These are phyloP conservation scores for Calocybe gangraenosa DNA, from an alignment of 768 basidiomycete species.

Conservation along the genomic window DNA sequence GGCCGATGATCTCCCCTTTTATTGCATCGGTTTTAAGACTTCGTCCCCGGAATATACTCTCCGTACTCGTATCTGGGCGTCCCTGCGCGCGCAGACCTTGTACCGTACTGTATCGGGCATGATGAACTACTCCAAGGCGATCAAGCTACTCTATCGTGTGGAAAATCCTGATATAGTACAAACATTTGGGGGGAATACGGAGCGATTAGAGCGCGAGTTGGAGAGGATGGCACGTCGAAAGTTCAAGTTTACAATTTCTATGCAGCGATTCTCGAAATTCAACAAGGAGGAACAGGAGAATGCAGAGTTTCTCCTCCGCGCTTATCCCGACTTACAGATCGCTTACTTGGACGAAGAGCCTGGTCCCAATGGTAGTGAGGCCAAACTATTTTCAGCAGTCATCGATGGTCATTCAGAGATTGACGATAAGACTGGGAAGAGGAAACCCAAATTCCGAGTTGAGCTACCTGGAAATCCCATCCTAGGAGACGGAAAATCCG, in stretches of 20 bases:
- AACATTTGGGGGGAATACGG: conserved; percentile 93
- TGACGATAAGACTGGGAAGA: conserved; percentile 80
- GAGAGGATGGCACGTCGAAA: conserved; percentile 97
- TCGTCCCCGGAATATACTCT: conserved; percentile 98
- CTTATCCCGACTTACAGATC: conserved; percentile 98
- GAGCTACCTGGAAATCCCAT: conserved; percentile 99
- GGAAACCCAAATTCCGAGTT: conserved; percentile 95
- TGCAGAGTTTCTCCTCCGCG: conserved; percentile 94
- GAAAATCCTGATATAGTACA: conserved; percentile 99
- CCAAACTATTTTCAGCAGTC: conserved; percentile 84
- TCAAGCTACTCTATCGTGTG: conserved; percentile 97
- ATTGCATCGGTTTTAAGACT: conserved; percentile 99
- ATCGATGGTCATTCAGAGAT: conserved; percentile 98
- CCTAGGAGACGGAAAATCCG: conserved; percentile 97
- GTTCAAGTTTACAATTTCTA: conserved; percentile 97
- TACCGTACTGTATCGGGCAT: conserved; percentile 99
- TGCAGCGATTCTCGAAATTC: conserved; percentile 99
- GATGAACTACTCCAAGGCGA: conserved; percentile 99
- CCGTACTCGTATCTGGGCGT: conserved; percentile 99
- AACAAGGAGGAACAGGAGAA: conserved; percentile 99
- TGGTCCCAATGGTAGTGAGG: conserved; percentile 82
- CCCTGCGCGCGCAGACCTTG: conserved; percentile 94
- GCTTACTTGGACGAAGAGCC: conserved; percentile 97
- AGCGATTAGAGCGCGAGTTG: conserved; percentile 90
- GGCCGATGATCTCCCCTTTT: conserved; percentile 94